Conservation (phyloP, 2,329 filamentous ascomycete species). For the Talaromyces sp. region DNA sequence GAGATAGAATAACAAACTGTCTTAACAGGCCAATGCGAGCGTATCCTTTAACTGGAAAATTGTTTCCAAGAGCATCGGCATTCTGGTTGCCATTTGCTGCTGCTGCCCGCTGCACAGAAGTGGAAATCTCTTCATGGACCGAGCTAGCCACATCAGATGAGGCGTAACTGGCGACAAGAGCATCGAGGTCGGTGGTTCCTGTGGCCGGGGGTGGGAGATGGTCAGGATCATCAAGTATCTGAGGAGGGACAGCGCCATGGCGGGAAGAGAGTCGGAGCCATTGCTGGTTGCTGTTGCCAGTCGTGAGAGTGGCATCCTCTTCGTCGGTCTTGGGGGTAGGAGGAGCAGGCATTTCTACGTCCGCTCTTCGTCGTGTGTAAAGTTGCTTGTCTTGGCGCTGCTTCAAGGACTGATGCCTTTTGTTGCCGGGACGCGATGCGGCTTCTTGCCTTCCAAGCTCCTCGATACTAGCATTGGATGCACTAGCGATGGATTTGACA, state of each 20-base stretch:
- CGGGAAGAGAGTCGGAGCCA: slow-evolving; percentile 57
- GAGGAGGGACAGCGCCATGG: slow-evolving; percentile 51
- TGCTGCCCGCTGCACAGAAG: slow-evolving; percentile 60
- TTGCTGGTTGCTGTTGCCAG: slow-evolving; percentile 49
- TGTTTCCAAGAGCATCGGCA: slow-evolving; percentile 46
- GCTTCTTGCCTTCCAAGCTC: slow-evolving; percentile 61
- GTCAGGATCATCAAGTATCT: slow-evolving; percentile 64
- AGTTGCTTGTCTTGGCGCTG: slow-evolving; percentile 84
- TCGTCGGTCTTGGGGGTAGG: slow-evolving; percentile 60
- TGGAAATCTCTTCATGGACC: slow-evolving; percentile 72
- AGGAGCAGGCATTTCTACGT: slow-evolving; percentile 42
- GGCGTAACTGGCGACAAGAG: slow-evolving; percentile 69
- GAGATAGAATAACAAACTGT: slow-evolving; percentile 85
- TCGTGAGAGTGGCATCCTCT: slow-evolving; percentile 50
- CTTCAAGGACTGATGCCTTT: slow-evolving; percentile 74
- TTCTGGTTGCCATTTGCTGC: slow-evolving; percentile 63
- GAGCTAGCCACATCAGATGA: slow-evolving; percentile 70
- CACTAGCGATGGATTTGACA: slow-evolving; percentile 84
- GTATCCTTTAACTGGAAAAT: slow-evolving; percentile 60
- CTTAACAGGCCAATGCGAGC: slow-evolving; percentile 70
- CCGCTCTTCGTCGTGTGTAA: slow-evolving; percentile 72
- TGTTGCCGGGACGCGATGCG: slow-evolving; percentile 59
- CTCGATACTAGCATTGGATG: slow-evolving; percentile 68
- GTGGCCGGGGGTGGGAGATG: slow-evolving; percentile 55
- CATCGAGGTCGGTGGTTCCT: slow-evolving; percentile 71